A percentile compares a stretch with the other conserved stretches of the same genome.
Evolutionary conservation across 805 yeast species (phyloP).

Genomic region (Yamadazyma phyllophila): DNA sequence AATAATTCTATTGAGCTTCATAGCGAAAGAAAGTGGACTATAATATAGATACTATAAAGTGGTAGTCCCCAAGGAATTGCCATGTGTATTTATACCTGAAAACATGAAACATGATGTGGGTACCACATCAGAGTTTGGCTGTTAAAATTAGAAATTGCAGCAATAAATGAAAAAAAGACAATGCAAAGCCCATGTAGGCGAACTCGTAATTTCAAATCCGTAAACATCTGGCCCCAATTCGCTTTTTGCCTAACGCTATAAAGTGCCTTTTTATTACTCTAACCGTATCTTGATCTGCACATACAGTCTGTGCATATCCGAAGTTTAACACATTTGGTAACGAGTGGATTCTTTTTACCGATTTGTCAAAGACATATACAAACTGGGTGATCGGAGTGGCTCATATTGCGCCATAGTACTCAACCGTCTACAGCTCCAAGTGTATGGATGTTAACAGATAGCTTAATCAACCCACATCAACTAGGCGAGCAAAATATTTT

Average conservation of each 20-base stretch:
- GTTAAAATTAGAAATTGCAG: slow-evolving; percentile 1
- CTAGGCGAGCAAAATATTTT: background rate
- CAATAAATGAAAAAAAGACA: background rate
- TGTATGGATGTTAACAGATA: background rate
- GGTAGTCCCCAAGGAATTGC: background rate
- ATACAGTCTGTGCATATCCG: no score
- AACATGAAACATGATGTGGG: slow-evolving; percentile 4
- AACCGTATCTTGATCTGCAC: no score
- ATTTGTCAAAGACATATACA: no score
- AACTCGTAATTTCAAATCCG: background rate
- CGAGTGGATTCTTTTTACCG: no score
- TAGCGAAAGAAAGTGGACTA: slow-evolving; percentile 2
- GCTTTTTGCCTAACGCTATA: no score
- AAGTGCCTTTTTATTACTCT: no score
- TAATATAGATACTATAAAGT: background rate
- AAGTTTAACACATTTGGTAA: no score
- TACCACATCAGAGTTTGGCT: slow-evolving; percentile 2
- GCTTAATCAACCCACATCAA: background rate
- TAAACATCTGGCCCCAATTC: background rate
- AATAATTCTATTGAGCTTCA: slow-evolving; percentile 9
- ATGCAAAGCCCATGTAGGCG: background rate
- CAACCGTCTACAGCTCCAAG: background rate
- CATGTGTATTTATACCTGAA: background rate
- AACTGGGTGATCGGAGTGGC: no score
- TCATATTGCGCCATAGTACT: no score